Evolutionary conservation across 306 rosid species (phyloP), one percentile per base, ranked within the genome.

Genomic region (Trichosanthes cucumerina): DNA sequence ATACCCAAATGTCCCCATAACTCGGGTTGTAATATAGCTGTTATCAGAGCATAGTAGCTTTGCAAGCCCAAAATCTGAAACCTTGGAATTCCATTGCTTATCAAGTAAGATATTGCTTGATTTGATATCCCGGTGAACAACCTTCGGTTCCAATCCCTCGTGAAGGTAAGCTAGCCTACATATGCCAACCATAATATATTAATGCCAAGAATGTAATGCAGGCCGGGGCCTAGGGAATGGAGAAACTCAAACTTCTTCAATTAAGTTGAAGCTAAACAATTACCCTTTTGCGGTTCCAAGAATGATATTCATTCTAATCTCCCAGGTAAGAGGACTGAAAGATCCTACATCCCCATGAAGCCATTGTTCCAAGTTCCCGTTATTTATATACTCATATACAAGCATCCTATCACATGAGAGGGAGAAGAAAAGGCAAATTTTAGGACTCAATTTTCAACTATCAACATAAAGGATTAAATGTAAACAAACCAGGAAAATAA

Each of bases 1-100:
- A 26, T 79, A 93, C 97, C 97, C 98, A 81, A 93, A 91, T 77
- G 97, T 93, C 59, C 98, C 98, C 98, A 93, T 91, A 58, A 93
- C 98, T 8, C 98, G 97, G 33, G 98, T 93, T 60, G 98, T 93
- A 10, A 91, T 84, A 72, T 91, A 90, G 86, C 90, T 93, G 76
- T 78, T 86, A 52, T 91, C 97, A 1, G 97, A 89, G 71, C 92
- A 90, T 14, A 93, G 90, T 78, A 91, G 98, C 80, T 93, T 93
- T 34, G 97, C 97, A 39, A 93, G 98, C 74, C 98, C 98, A 84
- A 93, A 93, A 28, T 93, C 98, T 58, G 98, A 93, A 38, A 93
- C 97, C 89, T 91, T 91, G 28, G 98, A 77, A 85, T 91, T 87
- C 98, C 97, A 93, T 69, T 86, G 98, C 86, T 84, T 93, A 88